Evolutionary conservation across 768 basidiomycete genomes (phyloP).

Genomic region (Chalciporus pseudorubinellus): DNA sequence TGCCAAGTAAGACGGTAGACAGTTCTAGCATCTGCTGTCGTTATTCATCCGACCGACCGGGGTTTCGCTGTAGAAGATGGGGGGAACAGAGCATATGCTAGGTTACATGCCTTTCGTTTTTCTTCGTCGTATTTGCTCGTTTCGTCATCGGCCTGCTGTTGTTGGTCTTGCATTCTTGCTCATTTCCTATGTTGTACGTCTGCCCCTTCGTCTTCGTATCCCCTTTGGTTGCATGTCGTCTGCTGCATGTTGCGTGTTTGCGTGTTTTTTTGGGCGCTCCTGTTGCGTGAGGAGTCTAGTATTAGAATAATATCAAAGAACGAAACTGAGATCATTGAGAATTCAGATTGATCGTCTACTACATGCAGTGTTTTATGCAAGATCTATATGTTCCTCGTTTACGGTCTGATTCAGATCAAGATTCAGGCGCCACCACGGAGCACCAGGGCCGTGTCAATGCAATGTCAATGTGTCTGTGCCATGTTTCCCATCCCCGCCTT

Average conservation of each 20-base stretch:
- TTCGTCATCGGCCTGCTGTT: not conserved
- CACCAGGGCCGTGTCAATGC: too few species aligned
- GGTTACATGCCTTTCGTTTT: conserved; percentile 14
- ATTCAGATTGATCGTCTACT: too few species aligned
- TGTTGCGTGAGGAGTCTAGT: conserved; percentile 26
- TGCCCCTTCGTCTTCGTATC: conserved; percentile 3
- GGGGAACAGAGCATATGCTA: conserved; percentile 4
- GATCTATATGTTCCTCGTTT: too few species aligned
- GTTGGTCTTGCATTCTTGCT: conserved; percentile 1
- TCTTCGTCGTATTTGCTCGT: conserved; percentile 1
- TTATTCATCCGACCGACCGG: not conserved
- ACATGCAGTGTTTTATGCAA: not conserved
- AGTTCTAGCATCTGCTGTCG: too few species aligned
- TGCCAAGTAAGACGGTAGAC: conserved; percentile 20
- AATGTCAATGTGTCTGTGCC: too few species aligned
- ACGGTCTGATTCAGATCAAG: too few species aligned
- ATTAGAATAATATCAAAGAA: conserved; percentile 9
- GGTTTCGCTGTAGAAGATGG: not conserved
- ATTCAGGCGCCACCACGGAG: too few species aligned
- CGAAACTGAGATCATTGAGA: not conserved
- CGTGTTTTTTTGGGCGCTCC: conserved; percentile 15
- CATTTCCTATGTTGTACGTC: conserved; percentile 15
- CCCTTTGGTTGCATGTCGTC: conserved; percentile 8
- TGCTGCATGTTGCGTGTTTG: conserved; percentile 10
- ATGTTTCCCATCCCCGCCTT: too few species aligned